These are phyloP conservation scores for Lachnellula cervina DNA, from an alignment of 2,329 filamentous ascomycete species.

Conservation along the genomic window DNA sequence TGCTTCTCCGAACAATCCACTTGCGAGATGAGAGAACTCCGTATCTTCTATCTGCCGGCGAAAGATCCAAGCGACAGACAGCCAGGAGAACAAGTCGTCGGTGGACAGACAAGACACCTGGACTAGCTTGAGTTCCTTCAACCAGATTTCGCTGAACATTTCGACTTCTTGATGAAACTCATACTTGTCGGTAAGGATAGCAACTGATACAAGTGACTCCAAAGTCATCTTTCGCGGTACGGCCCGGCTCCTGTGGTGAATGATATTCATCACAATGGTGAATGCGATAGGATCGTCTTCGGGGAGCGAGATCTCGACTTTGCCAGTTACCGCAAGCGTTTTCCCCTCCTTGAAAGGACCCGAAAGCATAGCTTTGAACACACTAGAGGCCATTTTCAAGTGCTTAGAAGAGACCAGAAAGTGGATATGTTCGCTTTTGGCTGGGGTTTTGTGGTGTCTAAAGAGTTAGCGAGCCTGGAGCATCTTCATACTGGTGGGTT, in stretches of 20 bases:
- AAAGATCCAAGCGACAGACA: conserved; percentile 17
- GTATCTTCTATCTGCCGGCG: conserved; percentile 8
- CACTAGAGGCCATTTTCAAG: conserved; percentile 24
- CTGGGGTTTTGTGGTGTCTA: not conserved
- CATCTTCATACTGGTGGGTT: not conserved
- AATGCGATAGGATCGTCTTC: conserved; percentile 32
- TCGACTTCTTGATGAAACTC: conserved; percentile 5
- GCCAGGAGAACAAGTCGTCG: conserved; percentile 11
- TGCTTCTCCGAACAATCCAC: no score
- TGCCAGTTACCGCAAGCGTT: conserved; percentile 6
- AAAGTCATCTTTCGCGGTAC: conserved; percentile 26
- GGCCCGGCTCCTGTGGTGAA: conserved; percentile 24
- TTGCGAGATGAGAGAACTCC: not conserved
- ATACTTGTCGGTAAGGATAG: conserved; percentile 30
- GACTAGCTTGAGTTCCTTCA: conserved; percentile 1
- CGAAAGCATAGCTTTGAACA: conserved; percentile 28
- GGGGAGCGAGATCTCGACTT: conserved; percentile 26
- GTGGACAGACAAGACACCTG: conserved; percentile 2
- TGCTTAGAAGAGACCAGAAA: conserved; percentile 21
- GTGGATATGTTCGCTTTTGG: conserved; percentile 1
- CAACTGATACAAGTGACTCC: conserved; percentile 26
- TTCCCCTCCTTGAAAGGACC: conserved; percentile 21
- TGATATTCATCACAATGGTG: conserved; percentile 30
- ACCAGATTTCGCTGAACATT: conserved; percentile 3
- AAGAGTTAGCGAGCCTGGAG: not conserved